A percentile compares a stretch with the other conserved stretches of the same genome.
phyloP scores from a whole-genome alignment of 129 eudicot genomes.

The Ambrosia artemisiifolia region DNA sequence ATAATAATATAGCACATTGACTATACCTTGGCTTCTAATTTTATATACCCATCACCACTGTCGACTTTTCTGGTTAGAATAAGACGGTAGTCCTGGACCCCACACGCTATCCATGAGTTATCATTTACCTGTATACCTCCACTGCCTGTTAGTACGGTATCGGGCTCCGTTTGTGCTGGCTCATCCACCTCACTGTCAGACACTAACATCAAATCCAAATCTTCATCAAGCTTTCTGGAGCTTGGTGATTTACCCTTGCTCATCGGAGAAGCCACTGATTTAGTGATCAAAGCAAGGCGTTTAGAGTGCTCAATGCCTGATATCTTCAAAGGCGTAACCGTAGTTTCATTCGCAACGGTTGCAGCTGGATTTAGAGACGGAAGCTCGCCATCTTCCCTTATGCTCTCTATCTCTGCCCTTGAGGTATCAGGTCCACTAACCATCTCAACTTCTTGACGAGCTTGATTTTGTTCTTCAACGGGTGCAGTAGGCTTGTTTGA shows the following conservation, averaged over 20 bases:
- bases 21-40: slow-evolving; percentile 77
- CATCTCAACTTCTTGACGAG: slow-evolving; percentile 29
- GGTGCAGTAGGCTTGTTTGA: slow-evolving; percentile 29
- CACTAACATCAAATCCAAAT: slow-evolving; percentile 59
- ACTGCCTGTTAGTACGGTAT: slow-evolving; percentile 9
- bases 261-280: slow-evolving; percentile 56
- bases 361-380: slow-evolving; percentile 54
- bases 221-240: slow-evolving; percentile 65
- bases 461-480: slow-evolving; percentile 47
- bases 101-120: slow-evolving; percentile 60
- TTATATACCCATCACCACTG: slow-evolving; percentile 40
- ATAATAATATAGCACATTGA: not conserved
- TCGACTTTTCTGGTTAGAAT: slow-evolving; percentile 46
- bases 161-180: slow-evolving; percentile 43
- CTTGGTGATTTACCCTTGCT: slow-evolving; percentile 67
- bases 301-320: slow-evolving; percentile 55
- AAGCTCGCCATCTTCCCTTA: slow-evolving; percentile 93
- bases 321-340: slow-evolving; percentile 45
- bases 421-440: slow-evolving; percentile 42
- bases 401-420: slow-evolving; percentile 49
- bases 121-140: slow-evolving; percentile 29
- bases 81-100: slow-evolving; percentile 59
- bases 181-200: slow-evolving; percentile 83
- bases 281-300: slow-evolving; percentile 58
- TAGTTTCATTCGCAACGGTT: slow-evolving; percentile 28